A percentile compares a stretch with the other conserved stretches of the same genome.
These are phyloP conservation scores for Suillus luteus DNA, from an alignment of 768 basidiomycete genomes.

Conservation along the genomic window DNA sequence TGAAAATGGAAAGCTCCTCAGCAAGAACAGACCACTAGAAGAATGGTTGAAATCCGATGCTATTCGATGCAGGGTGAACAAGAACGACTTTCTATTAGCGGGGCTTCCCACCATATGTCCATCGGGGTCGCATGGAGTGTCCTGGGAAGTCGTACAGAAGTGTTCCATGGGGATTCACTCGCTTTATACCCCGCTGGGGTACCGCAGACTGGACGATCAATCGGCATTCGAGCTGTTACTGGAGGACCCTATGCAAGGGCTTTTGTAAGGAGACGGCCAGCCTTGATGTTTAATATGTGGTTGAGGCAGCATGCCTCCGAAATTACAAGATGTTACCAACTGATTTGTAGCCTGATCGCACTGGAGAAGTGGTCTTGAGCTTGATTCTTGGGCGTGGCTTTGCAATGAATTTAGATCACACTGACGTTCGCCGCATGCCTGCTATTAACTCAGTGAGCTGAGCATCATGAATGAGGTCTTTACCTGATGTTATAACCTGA, in stretches of 20 bases:
- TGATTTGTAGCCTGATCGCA: too few relatives aligned
- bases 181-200: not conserved
- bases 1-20: slow-evolving; percentile 3
- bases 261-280: not conserved
- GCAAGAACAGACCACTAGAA: not conserved
- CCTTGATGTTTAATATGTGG: too few relatives aligned
- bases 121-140: not conserved
- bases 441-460: not conserved
- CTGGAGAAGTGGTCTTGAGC: too few relatives aligned
- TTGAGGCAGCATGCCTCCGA: too few relatives aligned
- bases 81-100: not conserved
- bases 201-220: not conserved
- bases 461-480: not conserved
- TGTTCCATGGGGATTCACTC: not conserved
- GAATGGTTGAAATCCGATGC: not conserved
- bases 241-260: not conserved
- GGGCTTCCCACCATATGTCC: not conserved
- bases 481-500: not conserved
- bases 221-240: not conserved
- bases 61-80: not conserved
- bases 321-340: too few relatives aligned
- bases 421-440: not conserved
- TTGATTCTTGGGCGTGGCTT: too few relatives aligned
- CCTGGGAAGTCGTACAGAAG: not conserved
- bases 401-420: not conserved